Conservation (phyloP, 139 green algal genomes). For the Mesostigma viride region DNA sequence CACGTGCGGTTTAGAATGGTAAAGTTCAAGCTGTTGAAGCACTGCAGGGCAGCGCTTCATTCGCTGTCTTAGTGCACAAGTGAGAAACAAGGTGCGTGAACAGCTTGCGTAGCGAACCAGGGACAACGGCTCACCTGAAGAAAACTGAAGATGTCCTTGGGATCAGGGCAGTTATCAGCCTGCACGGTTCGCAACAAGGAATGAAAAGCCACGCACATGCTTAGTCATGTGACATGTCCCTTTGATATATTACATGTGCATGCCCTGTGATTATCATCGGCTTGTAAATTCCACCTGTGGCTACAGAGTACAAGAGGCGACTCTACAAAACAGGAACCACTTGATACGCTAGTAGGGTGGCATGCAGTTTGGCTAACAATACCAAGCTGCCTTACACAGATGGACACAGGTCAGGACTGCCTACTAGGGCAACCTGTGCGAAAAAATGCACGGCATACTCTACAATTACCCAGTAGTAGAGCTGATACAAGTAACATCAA, state of each 20-base stretch:
- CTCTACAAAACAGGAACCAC: neutral
- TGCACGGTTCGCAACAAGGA: slow-evolving; percentile 6
- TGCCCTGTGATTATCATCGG: neutral
- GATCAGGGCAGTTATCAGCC: slow-evolving; percentile 50
- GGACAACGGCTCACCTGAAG: slow-evolving; percentile 42
- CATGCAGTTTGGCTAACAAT: neutral
- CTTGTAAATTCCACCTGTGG: neutral
- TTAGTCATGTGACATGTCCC: neutral
- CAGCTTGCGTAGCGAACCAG: no score
- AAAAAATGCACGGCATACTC: no score
- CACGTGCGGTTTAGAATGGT: no score
- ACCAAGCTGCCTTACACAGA: no score
- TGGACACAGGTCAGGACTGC: no score
- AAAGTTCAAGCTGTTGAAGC: no score
- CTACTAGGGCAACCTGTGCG: no score
- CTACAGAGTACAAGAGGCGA: neutral
- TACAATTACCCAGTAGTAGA: no score
- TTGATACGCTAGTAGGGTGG: neutral
- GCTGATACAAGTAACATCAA: no score
- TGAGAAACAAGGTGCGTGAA: no score
- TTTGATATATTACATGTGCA: neutral
- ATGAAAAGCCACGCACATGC: neutral
- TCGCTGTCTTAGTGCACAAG: no score
- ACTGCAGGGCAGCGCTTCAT: no score
- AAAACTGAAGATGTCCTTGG: slow-evolving; percentile 74